Evolutionary conservation across 495 filamentous ascomycete species (phyloP), one percentile per base, ranked within the genome.

Genomic region (Aspergillus leporis): DNA sequence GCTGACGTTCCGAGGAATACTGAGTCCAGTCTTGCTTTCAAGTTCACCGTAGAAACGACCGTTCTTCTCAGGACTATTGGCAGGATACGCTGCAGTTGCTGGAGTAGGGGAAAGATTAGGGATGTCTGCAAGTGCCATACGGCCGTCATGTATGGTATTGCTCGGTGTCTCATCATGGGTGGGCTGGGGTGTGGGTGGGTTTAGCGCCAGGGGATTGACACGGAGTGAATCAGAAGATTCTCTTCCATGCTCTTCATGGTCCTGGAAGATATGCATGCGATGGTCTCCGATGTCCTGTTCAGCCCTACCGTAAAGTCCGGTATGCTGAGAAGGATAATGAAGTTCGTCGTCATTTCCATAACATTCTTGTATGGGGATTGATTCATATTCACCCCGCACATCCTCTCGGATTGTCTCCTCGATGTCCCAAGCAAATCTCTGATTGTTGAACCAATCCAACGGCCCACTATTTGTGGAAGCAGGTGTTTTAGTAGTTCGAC

Each of bases 121-220:
- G 22, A 73, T 74, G 22, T 78, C 73, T 8, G 63, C 61, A 23
- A 80, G 61, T 0, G 63, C 71, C 55, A 62, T 61, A 65, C 70
- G 73, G 31, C 66, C 58, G 31, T 63, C 59, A 34, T 47, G 57
- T 1, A 62, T 52, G 8, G 69, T 60, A 19, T 70, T 51, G 54
- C 69, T 68, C 12, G 63, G 51, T 30, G 47, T 61, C 5, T 70
- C 56, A 4, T 51, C 57, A 8, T 65, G 48, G 40, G 61, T 55
- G 13, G 76, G 75, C 30, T 75, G 78, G 1, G 81, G 80, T 0
- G 81, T 81, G 14, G 82, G 81, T 14, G 82, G 81, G 54, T 83
- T 83, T 61, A 83, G 71, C 60, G 74, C 73, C 21, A 84, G 63
- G 0, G 81, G 81, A 59, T 82, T 79, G 59, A 82, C 74, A 1